These are phyloP conservation scores for Globisporangium echinulatum DNA, from an alignment of 352 stramenopile genomes.

Conservation along the genomic window DNA sequence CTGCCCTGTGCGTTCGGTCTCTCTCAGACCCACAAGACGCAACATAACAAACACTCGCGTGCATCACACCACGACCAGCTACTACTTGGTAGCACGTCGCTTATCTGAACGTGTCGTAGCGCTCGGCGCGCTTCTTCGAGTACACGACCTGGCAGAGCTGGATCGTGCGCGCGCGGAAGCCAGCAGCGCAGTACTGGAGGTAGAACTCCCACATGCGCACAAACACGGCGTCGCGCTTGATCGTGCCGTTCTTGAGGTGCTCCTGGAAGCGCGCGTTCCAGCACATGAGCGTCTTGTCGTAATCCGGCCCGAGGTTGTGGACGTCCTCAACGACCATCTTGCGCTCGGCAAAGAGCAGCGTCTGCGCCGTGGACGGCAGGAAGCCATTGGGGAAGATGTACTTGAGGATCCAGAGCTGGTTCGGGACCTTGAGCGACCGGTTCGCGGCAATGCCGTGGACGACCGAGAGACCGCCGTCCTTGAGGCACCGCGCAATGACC, in stretches of 20 bases:
- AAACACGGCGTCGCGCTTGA: conserved; percentile 79
- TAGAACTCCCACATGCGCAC: conserved; percentile 89
- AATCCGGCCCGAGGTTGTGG: conserved; percentile 84
- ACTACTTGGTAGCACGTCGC: background rate
- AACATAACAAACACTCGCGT: no score
- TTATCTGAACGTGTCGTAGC: conserved; percentile 81
- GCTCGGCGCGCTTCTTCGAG: conserved; percentile 75
- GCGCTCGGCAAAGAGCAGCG: conserved; percentile 70
- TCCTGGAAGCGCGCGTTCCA: conserved; percentile 85
- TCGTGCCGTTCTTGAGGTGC: conserved; percentile 64
- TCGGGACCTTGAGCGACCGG: conserved; percentile 76
- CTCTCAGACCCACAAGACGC: no score
- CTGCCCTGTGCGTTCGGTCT: no score
- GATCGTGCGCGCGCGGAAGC: conserved; percentile 83
- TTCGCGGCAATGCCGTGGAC: conserved; percentile 83
- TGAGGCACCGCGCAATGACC: conserved; percentile 76
- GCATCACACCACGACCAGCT: no score
- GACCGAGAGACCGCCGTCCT: conserved; percentile 64
- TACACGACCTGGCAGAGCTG: conserved; percentile 81
- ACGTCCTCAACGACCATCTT: conserved; percentile 80
- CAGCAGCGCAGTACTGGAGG: conserved; percentile 86
- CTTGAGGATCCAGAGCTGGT: conserved; percentile 86
- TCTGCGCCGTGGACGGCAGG: conserved; percentile 69
- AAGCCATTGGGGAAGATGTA: conserved; percentile 91
- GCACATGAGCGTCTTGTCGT: conserved; percentile 88